Evolutionary conservation across 805 yeast genomes (phyloP), one percentile per base, ranked within the genome.

Genomic region (Ascoidea rubescens): DNA sequence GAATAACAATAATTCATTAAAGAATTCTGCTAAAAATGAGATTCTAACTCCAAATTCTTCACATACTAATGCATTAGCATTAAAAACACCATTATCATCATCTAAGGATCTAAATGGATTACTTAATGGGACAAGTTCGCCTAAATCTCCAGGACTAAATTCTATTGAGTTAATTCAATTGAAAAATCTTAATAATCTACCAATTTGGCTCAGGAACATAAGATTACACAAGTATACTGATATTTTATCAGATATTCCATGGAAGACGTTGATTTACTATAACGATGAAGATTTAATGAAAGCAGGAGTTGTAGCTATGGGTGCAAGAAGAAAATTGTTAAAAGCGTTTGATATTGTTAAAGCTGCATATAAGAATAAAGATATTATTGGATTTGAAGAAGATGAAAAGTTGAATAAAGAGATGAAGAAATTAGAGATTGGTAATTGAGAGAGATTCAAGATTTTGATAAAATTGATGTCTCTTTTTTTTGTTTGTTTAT

Each of bases 221-320:
- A 73, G 99, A 57, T 73, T 93, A 61, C 99, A 93, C 72, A 93
- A 93, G 67, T 93, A 93, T 69, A 90, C 98, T 1, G 89, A 82
- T 43, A 84, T 85, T 54, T 73, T 93, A 57, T 79, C 83, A 60
- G 81, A 79, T 55, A 72, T 83, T 57, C 72, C 76, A 31, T 93
- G 99, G 98, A 71, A 75, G 56, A 86, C 84, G 48, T 73, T 93
- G 70, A 76, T 93, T 54, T 78, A 78, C 57, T 71, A 86, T 57
- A 72, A 72, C 54, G 96, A 91, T 63, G 75, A 68, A 4, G 77
- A 80, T 53, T 72, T 93, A 60, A 88, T 83, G 57, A 74, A 73
- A 4, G 73, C 80, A 53, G 99, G 99, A 5, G 96, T 93, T 46
- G 78, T 81, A 58, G 97, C 99, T 0, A 73, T 93, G 58, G 99